Evolutionary conservation across 2,329 filamentous ascomycete genomes (phyloP), one percentile per base, ranked within the genome.

Genomic region (Clarireedia hainanense): DNA sequence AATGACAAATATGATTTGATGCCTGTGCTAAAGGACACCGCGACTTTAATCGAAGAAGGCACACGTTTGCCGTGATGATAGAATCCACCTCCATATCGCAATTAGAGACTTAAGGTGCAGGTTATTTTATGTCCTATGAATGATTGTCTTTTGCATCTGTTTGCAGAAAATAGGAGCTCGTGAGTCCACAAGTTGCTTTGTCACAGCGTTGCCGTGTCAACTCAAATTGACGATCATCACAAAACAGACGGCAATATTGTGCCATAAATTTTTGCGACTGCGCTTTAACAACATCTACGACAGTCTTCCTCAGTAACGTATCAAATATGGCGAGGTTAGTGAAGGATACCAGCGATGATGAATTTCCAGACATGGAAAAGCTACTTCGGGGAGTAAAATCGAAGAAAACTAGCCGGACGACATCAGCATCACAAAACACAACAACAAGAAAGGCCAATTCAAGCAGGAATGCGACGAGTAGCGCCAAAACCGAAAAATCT

Each of bases 311-410:
- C 17, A 20, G n/a, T 17, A 42, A 42, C n/a, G 6, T 42, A 42
- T 42, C 5, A 24, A 37, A 42, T 45, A 64, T 64, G 63, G 60
- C 60, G 7, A 58, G 59, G 27, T 20, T 56, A 54, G 57, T 57
- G 26, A 58, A 60, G 24, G 61, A 61, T 50, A 57, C 17, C n/a
- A 63, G 55, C 36, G 63, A 63, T n/a, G 61, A 59, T 50, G 63
- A 64, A 2, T 58, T 64, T 6, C 63, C 63, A 1, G 60, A 60
- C 36, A 37, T 65, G 1, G 57, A 43, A n/a, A 52, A 56, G 12
- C 37, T 63, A 12, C 26, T 54, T 34, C 56, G 48, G 43, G 40
- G 46, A 10, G 36, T 20, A 20, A 58, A 37, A 40, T 23, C 14
- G 27, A 20, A 43, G 26, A 36, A 10, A 17, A 48, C 15, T 36